Percentiles rank a stretch among this genome's conserved stretches.
Conservation (phyloP, 2,329 filamentous ascomycete genomes). For the Apiospora hydei region DNA sequence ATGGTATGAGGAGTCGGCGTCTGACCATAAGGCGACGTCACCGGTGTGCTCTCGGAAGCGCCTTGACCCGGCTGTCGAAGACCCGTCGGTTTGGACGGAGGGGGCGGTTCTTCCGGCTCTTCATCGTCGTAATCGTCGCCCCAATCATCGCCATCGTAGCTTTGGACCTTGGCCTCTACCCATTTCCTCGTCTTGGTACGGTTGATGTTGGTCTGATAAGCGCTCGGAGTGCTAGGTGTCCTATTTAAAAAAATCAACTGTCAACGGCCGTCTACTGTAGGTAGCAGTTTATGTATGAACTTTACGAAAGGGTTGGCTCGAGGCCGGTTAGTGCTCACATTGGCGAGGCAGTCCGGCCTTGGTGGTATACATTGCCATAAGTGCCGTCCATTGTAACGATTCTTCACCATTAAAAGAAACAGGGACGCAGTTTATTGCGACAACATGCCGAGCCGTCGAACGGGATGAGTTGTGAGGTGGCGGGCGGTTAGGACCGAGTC, state of each 20-base stretch:
- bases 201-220: constrained; percentile 85
- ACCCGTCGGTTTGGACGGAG: constrained; percentile 50
- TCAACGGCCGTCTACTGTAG: neutral
- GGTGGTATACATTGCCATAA: constrained; percentile 35
- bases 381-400: constrained; percentile 36
- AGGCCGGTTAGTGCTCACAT: constrained; percentile 31
- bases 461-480: neutral
- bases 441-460: constrained; percentile 13
- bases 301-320: neutral
- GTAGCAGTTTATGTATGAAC: neutral
- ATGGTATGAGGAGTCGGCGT: constrained; percentile 31
- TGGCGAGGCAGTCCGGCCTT: constrained; percentile 36
- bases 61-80: constrained; percentile 51
- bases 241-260: constrained; percentile 25
- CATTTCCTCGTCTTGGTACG: constrained; percentile 93
- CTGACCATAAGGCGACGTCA: constrained; percentile 32
- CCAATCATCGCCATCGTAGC: constrained; percentile 95
- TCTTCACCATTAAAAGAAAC: constrained; percentile 14
- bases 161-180: constrained; percentile 86
- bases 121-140: constrained; percentile 75
- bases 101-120: constrained; percentile 58
- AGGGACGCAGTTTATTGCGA: constrained; percentile 5
- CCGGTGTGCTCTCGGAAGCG: constrained; percentile 28
- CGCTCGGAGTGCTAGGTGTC: constrained; percentile 32
- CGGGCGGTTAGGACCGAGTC: neutral